A percentile compares a stretch with the other conserved stretches of the same genome.
Evolutionary conservation across 768 basidiomycete genomes (phyloP).

Genomic region (Sporobolomyces phaffii): DNA sequence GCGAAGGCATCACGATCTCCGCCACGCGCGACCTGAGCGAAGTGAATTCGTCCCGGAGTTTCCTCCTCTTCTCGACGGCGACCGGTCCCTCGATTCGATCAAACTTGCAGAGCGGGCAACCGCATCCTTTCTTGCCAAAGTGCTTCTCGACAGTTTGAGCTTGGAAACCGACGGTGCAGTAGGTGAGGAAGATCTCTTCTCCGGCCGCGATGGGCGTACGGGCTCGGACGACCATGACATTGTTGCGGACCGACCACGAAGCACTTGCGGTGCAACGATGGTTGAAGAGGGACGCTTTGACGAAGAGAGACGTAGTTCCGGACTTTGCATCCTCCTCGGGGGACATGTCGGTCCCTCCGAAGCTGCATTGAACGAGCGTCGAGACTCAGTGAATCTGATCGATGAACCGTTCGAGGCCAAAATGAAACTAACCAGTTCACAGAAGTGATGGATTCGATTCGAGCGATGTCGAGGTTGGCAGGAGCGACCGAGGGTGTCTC

Average conservation of each 20-base stretch:
- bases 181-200: conserved; percentile 42
- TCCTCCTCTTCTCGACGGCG: no score
- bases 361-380: no score
- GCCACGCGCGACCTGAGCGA: background rate
- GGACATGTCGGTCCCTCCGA: no score
- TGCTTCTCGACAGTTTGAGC: background rate
- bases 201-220: conserved; percentile 38
- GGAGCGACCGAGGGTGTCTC: no score
- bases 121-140: background rate
- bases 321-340: background rate
- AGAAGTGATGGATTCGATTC: conserved; percentile 41
- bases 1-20: no score
- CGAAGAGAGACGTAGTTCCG: conserved; percentile 38
- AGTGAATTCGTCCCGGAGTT: background rate
- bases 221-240: conserved; percentile 46
- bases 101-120: background rate
- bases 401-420: no score
- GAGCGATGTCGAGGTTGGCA: conserved; percentile 41
- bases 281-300: conserved; percentile 46
- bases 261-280: conserved; percentile 46
- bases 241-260: conserved; percentile 41
- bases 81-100: background rate
- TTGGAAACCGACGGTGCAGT: background rate
- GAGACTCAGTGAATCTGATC: no score
- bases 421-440: no score